Percentiles rank a stretch among this genome's conserved stretches.
Evolutionary conservation across 306 rosid genomes (phyloP).

Genomic region (Prunus padus): DNA sequence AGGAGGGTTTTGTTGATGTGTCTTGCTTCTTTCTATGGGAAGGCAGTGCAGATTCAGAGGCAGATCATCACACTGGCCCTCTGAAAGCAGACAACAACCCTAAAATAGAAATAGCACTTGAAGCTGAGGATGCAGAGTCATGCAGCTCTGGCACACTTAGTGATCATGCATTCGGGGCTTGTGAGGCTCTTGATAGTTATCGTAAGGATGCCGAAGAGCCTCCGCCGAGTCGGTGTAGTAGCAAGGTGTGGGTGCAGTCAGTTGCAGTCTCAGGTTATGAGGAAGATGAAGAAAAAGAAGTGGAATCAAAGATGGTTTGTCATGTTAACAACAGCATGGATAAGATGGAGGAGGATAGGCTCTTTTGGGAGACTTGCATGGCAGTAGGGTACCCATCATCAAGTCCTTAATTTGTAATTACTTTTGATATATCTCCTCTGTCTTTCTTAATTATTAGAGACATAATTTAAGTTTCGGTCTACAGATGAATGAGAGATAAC

Average conservation of each 20-base stretch:
- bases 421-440: background rate
- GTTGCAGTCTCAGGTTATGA: slow-evolving; percentile 1
- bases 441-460: background rate
- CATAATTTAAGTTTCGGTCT: background rate
- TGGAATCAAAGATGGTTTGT: slow-evolving; percentile 16
- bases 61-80: slow-evolving; percentile 3
- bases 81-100: background rate
- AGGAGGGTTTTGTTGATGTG: slow-evolving; percentile 28
- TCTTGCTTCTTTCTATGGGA: slow-evolving; percentile 44
- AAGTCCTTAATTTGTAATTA: background rate
- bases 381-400: slow-evolving; percentile 46
- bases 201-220: background rate
- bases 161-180: background rate
- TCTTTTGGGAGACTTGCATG: slow-evolving; percentile 61
- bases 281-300: slow-evolving; percentile 28
- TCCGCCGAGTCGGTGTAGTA: too few relatives aligned
- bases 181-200: background rate
- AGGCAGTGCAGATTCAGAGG: slow-evolving; percentile 57
- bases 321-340: slow-evolving; percentile 16
- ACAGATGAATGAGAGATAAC: too few relatives aligned
- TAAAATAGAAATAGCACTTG: background rate
- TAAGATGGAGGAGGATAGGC: slow-evolving; percentile 50
- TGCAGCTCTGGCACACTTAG: slow-evolving; percentile 29
- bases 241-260: background rate
- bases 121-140: slow-evolving; percentile 48